A percentile compares a stretch with the other conserved stretches of the same genome.
Evolutionary conservation across 2,329 filamentous ascomycete genomes (phyloP).

Genomic region (Penicillium olsonii): DNA sequence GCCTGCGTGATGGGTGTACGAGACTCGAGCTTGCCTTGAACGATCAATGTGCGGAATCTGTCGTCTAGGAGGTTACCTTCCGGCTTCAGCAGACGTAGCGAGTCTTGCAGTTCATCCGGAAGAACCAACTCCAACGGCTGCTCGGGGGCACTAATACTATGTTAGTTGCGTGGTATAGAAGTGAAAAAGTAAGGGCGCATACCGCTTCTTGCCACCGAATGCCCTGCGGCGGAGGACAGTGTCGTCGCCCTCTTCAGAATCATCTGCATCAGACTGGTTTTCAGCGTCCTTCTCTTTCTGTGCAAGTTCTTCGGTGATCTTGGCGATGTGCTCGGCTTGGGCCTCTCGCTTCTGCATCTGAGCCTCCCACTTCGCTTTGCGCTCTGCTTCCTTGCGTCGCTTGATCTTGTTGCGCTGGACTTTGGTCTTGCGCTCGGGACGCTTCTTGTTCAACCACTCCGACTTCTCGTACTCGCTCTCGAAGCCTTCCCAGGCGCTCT

Average conservation of each 20-base stretch:
- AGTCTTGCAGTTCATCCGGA: slow-evolving; percentile 79
- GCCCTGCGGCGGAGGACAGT: slow-evolving; percentile 68
- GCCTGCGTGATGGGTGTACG: slow-evolving; percentile 75
- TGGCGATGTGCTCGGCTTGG: slow-evolving; percentile 71
- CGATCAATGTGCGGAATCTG: slow-evolving; percentile 82
- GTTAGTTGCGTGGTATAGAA: slow-evolving; percentile 20
- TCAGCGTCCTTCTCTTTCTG: slow-evolving; percentile 53
- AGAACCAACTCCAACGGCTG: slow-evolving; percentile 79
- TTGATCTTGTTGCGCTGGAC: slow-evolving; percentile 85
- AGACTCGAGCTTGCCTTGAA: slow-evolving; percentile 86
- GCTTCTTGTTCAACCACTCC: slow-evolving; percentile 69
- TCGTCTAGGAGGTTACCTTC: slow-evolving; percentile 96
- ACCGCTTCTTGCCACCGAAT: slow-evolving; percentile 64
- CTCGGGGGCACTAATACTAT: slow-evolving; percentile 56
- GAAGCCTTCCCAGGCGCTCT: slow-evolving; percentile 87
- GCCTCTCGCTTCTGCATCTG: slow-evolving; percentile 71
- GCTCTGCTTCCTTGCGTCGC: slow-evolving; percentile 84
- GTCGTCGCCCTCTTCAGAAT: slow-evolving; percentile 59
- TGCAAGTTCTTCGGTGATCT: slow-evolving; percentile 59
- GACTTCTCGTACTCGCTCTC: slow-evolving; percentile 75
- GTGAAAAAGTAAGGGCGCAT: slow-evolving; percentile 27
- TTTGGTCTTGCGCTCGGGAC: slow-evolving; percentile 80
- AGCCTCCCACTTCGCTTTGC: slow-evolving; percentile 71
- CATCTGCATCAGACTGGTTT: slow-evolving; percentile 37
- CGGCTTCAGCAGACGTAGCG: slow-evolving; percentile 79